Percentiles rank a stretch among this genome's conserved stretches.
Evolutionary conservation across 306 rosid genomes (phyloP).

Genomic region (Cicer cuneatum): DNA sequence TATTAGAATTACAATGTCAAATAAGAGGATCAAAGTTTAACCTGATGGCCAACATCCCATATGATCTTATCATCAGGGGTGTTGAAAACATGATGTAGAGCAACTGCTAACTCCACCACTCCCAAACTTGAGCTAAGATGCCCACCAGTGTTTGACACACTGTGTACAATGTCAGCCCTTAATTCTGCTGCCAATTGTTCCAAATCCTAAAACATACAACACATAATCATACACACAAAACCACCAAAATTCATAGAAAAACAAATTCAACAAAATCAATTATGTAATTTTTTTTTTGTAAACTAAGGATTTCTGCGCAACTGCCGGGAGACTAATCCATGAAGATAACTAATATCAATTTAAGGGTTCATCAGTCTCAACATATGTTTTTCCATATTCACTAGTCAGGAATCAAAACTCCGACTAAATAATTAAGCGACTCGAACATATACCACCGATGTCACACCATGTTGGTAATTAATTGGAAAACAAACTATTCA

Average conservation of each 20-base stretch:
- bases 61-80: conserved; percentile 86
- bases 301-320: too few relatives aligned
- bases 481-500: too few relatives aligned
- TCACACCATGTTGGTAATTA: too few relatives aligned
- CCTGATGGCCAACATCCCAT: conserved; percentile 99
- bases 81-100: conserved; percentile 85
- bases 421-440: too few relatives aligned
- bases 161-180: conserved; percentile 75
- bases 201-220: conserved; percentile 63
- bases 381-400: too few relatives aligned
- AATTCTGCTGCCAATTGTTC: conserved; percentile 85
- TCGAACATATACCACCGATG: too few relatives aligned
- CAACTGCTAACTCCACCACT: conserved; percentile 84
- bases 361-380: too few relatives aligned
- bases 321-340: too few relatives aligned
- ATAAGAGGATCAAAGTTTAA: conserved; percentile 7
- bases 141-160: conserved; percentile 76
- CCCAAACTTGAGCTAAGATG: conserved; percentile 98
- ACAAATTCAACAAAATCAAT: too few relatives aligned
- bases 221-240: neutral
- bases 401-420: too few relatives aligned
- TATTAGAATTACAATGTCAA: neutral
- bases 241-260: neutral
- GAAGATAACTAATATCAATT: too few relatives aligned
- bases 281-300: too few relatives aligned